Conservation (phyloP, 2,329 filamentous ascomycete species). For the Colletotrichum caudatum region DNA sequence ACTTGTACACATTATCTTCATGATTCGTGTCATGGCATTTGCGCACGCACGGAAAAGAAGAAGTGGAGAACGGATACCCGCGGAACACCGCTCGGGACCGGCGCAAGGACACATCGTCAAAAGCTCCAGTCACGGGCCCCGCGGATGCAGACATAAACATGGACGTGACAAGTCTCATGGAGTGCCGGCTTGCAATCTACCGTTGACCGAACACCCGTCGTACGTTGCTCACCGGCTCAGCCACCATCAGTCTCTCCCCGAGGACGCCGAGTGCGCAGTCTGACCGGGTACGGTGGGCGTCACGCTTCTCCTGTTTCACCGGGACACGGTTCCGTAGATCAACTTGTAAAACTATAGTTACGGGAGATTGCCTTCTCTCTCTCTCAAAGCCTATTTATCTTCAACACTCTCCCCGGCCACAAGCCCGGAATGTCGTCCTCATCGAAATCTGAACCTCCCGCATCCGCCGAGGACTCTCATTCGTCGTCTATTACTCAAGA, state of each 20-base stretch:
- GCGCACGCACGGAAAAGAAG: background rate
- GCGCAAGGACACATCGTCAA: background rate
- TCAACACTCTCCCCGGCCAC: background rate
- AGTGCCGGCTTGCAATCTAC: background rate
- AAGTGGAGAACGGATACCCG: conserved; percentile 15
- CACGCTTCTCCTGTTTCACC: background rate
- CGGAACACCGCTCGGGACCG: conserved; percentile 4
- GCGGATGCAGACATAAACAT: background rate
- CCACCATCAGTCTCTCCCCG: conserved; percentile 2
- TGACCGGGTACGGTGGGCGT: background rate
- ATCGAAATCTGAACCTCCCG: background rate
- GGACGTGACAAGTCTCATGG: background rate
- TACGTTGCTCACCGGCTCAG: background rate
- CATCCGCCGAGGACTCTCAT: background rate
- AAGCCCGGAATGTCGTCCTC: conserved; percentile 9
- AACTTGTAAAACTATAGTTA: background rate
- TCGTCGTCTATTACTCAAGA: background rate
- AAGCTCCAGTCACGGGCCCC: background rate
- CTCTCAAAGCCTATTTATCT: background rate
- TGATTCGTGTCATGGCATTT: background rate
- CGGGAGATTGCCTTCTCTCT: no score
- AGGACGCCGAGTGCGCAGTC: background rate
- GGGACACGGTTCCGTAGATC: background rate
- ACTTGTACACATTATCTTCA: background rate
- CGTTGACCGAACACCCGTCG: background rate